phyloP scores from a whole-genome alignment of 2,329 filamentous ascomycete genomes.

The Thermothelomyces thermophilus region DNA sequence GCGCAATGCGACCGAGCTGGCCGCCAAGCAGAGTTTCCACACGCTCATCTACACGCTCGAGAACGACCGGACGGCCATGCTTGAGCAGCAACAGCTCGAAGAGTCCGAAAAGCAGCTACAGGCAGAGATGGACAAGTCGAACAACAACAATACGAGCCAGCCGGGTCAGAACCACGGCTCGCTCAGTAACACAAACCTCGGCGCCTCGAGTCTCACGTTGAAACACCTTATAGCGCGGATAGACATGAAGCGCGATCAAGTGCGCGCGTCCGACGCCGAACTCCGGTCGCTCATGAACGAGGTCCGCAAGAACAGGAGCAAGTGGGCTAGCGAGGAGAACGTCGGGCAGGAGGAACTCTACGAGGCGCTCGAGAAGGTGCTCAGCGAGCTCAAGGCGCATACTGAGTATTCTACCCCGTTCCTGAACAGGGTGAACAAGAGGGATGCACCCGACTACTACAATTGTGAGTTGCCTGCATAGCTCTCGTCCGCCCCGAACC shows the following conservation, averaged over 20 bases:
- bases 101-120: conserved; percentile 95
- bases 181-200: conserved; percentile 87
- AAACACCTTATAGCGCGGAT: conserved; percentile 97
- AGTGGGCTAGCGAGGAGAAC: conserved; percentile 97
- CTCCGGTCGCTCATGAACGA: conserved; percentile 91
- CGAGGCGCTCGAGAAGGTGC: conserved; percentile 90
- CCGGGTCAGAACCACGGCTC: conserved; percentile 70
- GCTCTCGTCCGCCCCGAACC: too few species aligned
- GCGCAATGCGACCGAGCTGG: conserved; percentile 83
- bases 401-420: conserved; percentile 98
- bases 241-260: conserved; percentile 83
- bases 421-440: conserved; percentile 87
- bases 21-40: conserved; percentile 83
- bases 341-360: conserved; percentile 97
- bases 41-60: conserved; percentile 93
- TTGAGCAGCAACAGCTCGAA: conserved; percentile 94
- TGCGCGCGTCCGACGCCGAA: conserved; percentile 87
- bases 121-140: conserved; percentile 78
- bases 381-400: conserved; percentile 94
- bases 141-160: conserved; percentile 42
- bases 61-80: conserved; percentile 90
- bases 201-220: conserved; percentile 88
- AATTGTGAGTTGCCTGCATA: conserved; percentile 55
- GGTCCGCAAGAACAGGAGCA: conserved; percentile 94
- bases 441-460: conserved; percentile 94